Conservation (phyloP, 768 basidiomycete species). For the Chalciporus chontae region DNA sequence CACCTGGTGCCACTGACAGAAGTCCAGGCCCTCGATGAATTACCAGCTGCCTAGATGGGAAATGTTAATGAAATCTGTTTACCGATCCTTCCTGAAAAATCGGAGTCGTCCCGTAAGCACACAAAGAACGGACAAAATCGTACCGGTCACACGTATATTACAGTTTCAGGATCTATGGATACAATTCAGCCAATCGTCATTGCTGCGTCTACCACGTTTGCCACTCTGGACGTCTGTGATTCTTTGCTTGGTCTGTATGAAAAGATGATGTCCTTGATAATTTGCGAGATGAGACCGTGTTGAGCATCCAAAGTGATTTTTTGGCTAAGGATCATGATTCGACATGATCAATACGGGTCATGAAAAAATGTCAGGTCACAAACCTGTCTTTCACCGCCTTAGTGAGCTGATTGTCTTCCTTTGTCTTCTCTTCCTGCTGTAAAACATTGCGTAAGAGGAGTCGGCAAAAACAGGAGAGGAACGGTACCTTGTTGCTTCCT, state of each 20-base stretch:
- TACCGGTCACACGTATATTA: background rate
- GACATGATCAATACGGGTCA: background rate
- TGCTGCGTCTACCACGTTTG: slow-evolving; percentile 35
- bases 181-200: slow-evolving; percentile 30
- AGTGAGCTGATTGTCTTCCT: slow-evolving; percentile 80
- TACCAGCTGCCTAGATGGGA: too few species aligned
- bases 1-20: too few species aligned
- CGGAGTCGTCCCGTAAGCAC: background rate
- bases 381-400: slow-evolving; percentile 93
- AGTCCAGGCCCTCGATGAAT: too few species aligned
- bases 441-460: background rate
- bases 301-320: slow-evolving; percentile 90
- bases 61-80: too few species aligned
- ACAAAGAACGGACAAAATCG: background rate
- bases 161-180: background rate
- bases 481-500: slow-evolving; percentile 38
- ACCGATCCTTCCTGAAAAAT: too few species aligned
- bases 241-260: slow-evolving; percentile 44
- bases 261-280: slow-evolving; percentile 91
- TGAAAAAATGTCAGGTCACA: slow-evolving; percentile 12
- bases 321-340: slow-evolving; percentile 44
- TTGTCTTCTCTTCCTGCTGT: slow-evolving; percentile 68
- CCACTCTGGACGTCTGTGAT: slow-evolving; percentile 20
- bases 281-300: slow-evolving; percentile 90
- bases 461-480: background rate